These are phyloP conservation scores for Paramecium octaurelia DNA, from an alignment of 73 alveolate species.

Conservation along the genomic window DNA sequence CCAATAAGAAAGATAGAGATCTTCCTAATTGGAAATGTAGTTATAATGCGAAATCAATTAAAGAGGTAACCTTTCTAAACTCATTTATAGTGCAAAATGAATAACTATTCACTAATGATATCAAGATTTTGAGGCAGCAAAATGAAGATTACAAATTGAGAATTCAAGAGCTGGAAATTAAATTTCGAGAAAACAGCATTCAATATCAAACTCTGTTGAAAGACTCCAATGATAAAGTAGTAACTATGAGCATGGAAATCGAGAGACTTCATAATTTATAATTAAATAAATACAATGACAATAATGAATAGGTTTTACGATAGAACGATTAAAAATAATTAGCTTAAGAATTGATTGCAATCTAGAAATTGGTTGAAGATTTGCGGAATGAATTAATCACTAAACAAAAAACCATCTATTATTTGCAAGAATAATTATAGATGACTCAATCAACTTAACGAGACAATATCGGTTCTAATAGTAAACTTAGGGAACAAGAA, in stretches of 20 bases:
- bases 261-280: neutral
- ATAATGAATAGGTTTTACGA: neutral
- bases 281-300: neutral
- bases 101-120: neutral
- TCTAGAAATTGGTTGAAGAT: slow-evolving; percentile 20
- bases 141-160: slow-evolving; percentile 30
- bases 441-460: neutral
- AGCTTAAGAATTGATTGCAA: neutral
- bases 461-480: neutral
- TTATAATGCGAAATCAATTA: neutral
- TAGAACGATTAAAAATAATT: neutral
- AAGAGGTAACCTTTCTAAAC: neutral
- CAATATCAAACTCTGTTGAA: neutral
- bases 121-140: neutral
- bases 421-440: neutral
- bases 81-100: neutral
- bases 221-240: neutral
- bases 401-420: slow-evolving; percentile 24
- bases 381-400: neutral
- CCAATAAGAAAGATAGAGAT: neutral
- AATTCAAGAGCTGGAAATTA: neutral
- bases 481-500: neutral
- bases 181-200: neutral
- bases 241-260: neutral
- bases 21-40: neutral